Evolutionary conservation across 768 basidiomycete genomes (phyloP).

Genomic region (Mycena leptocephala): DNA sequence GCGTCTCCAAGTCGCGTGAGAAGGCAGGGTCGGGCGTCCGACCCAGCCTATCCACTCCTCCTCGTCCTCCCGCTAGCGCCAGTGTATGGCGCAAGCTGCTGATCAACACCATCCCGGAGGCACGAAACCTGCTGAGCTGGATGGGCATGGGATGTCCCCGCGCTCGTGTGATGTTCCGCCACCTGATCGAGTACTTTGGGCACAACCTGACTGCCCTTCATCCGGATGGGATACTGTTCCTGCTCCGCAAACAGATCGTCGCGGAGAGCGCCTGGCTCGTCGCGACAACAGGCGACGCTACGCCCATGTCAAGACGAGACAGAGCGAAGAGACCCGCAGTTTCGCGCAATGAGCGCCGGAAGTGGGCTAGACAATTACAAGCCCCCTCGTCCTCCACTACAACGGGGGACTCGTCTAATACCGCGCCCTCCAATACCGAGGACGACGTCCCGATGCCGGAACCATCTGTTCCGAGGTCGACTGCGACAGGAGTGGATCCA

Average conservation of each 20-base stretch:
- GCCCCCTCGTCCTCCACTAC: no score
- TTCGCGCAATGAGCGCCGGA: background rate
- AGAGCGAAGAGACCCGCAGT: background rate
- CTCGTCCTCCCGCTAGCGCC: background rate
- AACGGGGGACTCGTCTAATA: no score
- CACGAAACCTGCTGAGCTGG: background rate
- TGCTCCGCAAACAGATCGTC: background rate
- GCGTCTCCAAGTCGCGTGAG: background rate
- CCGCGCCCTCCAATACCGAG: no score
- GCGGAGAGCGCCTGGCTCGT: background rate
- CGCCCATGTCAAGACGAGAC: background rate
- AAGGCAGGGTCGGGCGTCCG: background rate
- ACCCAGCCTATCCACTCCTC: rapidly evolving
- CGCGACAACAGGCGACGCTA: background rate
- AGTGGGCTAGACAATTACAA: no score
- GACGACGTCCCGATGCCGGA: background rate
- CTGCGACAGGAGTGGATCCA: no score
- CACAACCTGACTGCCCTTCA: background rate
- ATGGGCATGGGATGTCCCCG: background rate
- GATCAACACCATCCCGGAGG: background rate
- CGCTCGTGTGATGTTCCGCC: background rate
- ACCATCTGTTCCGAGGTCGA: no score
- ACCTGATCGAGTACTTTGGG: background rate
- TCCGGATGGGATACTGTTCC: background rate
- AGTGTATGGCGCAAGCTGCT: background rate